Evolutionary conservation across 768 basidiomycete genomes (phyloP).

Genomic region (Phaeotremella fagi): DNA sequence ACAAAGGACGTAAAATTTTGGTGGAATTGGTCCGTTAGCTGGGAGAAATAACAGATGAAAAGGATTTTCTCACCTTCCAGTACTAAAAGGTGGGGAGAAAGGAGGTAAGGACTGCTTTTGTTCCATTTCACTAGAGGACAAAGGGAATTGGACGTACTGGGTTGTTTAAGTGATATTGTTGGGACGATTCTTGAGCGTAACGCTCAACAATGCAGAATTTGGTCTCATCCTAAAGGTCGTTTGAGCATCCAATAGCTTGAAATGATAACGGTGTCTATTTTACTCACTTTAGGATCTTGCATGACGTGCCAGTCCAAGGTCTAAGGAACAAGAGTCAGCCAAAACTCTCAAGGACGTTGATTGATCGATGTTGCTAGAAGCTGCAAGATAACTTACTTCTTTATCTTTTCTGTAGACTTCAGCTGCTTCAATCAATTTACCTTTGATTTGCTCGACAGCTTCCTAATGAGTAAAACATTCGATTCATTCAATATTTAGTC

Average conservation of each 20-base stretch:
- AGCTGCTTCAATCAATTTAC: slow-evolving; percentile 48
- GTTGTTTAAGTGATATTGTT: slow-evolving; percentile 47
- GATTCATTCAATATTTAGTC: background rate
- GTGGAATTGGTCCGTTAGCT: no score
- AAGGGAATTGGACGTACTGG: slow-evolving; percentile 24
- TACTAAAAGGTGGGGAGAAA: slow-evolving; percentile 19
- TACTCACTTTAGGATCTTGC: slow-evolving; percentile 46
- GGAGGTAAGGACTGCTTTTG: no score
- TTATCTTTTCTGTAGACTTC: slow-evolving; percentile 46
- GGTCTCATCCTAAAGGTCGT: slow-evolving; percentile 30
- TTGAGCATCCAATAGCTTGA: background rate
- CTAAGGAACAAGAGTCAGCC: slow-evolving; percentile 14
- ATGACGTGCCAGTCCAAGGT: slow-evolving; percentile 50
- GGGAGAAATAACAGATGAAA: no score
- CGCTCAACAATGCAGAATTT: slow-evolving; percentile 50
- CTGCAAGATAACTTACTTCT: slow-evolving; percentile 26
- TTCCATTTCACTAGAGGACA: no score
- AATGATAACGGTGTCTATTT: background rate
- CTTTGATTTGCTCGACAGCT: slow-evolving; percentile 43
- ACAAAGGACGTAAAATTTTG: no score
- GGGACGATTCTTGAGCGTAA: slow-evolving; percentile 48
- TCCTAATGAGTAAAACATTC: no score
- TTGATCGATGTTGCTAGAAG: background rate
- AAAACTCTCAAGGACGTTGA: background rate
- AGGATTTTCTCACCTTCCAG: slow-evolving; percentile 34